Conservation (phyloP, 768 basidiomycete genomes). For the Boletus pseudopeckii region DNA sequence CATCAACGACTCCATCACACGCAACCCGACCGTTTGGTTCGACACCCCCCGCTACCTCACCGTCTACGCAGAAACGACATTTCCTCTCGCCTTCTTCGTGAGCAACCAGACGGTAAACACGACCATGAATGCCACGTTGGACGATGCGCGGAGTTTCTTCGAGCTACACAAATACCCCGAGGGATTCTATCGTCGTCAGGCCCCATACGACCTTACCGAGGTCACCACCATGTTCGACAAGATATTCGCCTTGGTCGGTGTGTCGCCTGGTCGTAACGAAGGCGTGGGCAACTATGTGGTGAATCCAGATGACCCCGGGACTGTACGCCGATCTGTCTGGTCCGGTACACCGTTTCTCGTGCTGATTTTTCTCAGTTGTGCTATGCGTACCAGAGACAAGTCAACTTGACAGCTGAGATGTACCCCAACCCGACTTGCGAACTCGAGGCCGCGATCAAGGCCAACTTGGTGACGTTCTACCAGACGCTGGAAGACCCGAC, state of each 20-base stretch:
- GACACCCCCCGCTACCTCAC: conserved; percentile 17
- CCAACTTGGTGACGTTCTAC: conserved; percentile 17
- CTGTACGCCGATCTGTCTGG: conserved; percentile 4
- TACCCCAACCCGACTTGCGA: conserved; percentile 20
- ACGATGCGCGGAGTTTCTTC: conserved; percentile 19
- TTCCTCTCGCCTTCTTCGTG: conserved; percentile 22
- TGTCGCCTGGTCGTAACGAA: conserved; percentile 16
- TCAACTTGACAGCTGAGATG: conserved; percentile 15
- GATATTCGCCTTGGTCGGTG: neutral
- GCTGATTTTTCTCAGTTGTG: conserved; percentile 14
- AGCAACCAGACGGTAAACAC: conserved; percentile 11
- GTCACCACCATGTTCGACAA: neutral
- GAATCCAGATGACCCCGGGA: conserved; percentile 10
- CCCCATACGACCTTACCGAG: conserved; percentile 4
- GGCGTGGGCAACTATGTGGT: conserved; percentile 17
- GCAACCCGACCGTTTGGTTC: conserved; percentile 23
- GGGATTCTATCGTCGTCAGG: conserved; percentile 18
- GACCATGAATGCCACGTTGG: conserved; percentile 13
- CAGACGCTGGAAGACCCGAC: conserved; percentile 1
- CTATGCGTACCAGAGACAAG: conserved; percentile 18
- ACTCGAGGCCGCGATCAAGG: conserved; percentile 21
- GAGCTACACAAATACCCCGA: conserved; percentile 13
- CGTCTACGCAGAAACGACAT: conserved; percentile 23
- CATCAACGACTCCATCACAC: conserved; percentile 24
- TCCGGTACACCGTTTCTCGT: neutral